Base-by-base conservation (phyloP, 2,329 filamentous ascomycete genomes). In the Stemphylium vesicarium region DNA sequence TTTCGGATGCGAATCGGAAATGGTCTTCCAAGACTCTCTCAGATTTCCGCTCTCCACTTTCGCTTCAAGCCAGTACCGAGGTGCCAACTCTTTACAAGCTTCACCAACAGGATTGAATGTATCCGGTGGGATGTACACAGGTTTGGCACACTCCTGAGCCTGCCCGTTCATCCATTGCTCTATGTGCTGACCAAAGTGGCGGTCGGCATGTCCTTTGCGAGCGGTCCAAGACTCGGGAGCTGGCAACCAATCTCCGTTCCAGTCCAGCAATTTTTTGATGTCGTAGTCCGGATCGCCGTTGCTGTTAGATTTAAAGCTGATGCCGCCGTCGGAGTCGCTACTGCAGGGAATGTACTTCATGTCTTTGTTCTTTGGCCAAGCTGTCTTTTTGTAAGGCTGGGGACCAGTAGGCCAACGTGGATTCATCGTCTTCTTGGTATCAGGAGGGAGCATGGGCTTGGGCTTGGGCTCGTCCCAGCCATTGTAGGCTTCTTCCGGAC, bases 191-290 rank as follows among this genome's bases (percentile, higher is more conserved):
- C 69, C 68, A 32, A 75, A 73, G 63, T 71, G 68, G n/a, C 63
- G 72, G 54, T 67, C 53, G 1, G 49, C 51, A 38, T 64, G 74
- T 9, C 59, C 49, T 31, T 64, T 67, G n/a, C 78, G 74, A 9
- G 58, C 64, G 22, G 77, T 72, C 81, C 81, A 83, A 20, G 81
- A 75, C 15, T 79, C 69, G 2, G 80, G 79, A 18, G 81, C 72
- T 2, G 80, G 80, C 22, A 77, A 67, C 70, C 76, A 78, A 7
- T 77, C 69, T 11, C 80, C 80, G 45, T 79, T 72, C 77, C 77
- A 83, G 51, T 80, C 79, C 4, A 69, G 54, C 2, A 79, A 63
- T 51, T 75, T 70, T 50, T 69, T 70, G 42, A 74, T 60, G 24
- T 76, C 72, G 40, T 75, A 73, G 11, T 70, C 38, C 0, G 67